These are phyloP conservation scores for Citrullus mucosospermus DNA, from an alignment of 306 rosid genomes.

Conservation along the genomic window DNA sequence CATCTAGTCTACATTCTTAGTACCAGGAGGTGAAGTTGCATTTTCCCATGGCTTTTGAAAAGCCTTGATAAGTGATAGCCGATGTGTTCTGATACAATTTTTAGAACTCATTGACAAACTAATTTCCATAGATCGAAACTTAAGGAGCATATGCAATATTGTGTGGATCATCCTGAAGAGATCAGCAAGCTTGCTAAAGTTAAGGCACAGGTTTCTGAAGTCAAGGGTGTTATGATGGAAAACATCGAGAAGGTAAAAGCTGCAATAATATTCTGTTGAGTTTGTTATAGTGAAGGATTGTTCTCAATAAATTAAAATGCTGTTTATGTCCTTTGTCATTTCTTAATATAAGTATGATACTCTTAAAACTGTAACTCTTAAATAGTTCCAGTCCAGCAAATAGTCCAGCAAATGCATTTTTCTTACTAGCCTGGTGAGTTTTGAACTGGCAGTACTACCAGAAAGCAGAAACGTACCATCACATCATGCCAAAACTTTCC, in stretches of 20 bases:
- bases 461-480: not conserved
- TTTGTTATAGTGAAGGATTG: not conserved
- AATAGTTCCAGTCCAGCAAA: not conserved
- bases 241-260: slow-evolving; percentile 72
- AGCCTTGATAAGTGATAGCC: not conserved
- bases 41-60: not conserved
- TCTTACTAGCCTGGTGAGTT: not conserved
- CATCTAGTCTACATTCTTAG: not conserved
- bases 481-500: not conserved
- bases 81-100: not conserved
- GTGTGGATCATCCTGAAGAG: slow-evolving; percentile 93
- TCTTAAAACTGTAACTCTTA: not conserved
- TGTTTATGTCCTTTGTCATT: not conserved
- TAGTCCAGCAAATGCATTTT: not conserved
- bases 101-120: slow-evolving; percentile 4
- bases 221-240: slow-evolving; percentile 99
- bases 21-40: not conserved
- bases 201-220: slow-evolving; percentile 97
- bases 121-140: slow-evolving; percentile 47
- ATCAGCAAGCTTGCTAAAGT: slow-evolving; percentile 93
- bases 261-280: not conserved
- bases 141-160: slow-evolving; percentile 92
- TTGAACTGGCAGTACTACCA: not conserved
- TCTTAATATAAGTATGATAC: not conserved
- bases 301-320: not conserved